Percentiles rank a stretch among this genome's conserved stretches.
phyloP scores from a whole-genome alignment of 2,329 filamentous ascomycete species.

The Mycocentrospora acerina region DNA sequence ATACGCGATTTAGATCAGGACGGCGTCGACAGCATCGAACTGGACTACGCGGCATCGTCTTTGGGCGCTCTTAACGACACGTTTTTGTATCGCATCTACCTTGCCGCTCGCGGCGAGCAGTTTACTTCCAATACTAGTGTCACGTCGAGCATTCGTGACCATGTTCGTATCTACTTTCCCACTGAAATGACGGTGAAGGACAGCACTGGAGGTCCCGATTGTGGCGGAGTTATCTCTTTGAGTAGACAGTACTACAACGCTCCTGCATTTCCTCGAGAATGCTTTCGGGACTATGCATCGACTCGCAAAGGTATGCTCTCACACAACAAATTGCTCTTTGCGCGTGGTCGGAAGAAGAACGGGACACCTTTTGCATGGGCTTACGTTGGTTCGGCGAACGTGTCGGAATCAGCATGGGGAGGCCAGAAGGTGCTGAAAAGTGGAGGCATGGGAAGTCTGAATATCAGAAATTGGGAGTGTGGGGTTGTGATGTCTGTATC shows the following conservation, averaged over 20 bases:
- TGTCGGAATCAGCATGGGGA: conserved; percentile 94
- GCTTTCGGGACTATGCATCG: conserved; percentile 76
- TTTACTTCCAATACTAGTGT: conserved; percentile 4
- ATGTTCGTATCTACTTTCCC: conserved; percentile 37
- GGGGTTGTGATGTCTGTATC: conserved; percentile 73
- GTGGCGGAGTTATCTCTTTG: conserved; percentile 81
- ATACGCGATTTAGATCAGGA: conserved; percentile 47
- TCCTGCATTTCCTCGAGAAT: conserved; percentile 67
- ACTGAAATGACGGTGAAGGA: conserved; percentile 49
- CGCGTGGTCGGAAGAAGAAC: conserved; percentile 33
- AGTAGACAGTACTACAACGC: conserved; percentile 71
- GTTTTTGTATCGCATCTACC: conserved; percentile 63
- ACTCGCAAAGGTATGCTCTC: conserved; percentile 71
- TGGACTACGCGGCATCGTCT: conserved; percentile 81
- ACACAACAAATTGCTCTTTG: conserved; percentile 73
- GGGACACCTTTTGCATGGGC: conserved; percentile 63
- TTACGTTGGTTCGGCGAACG: conserved; percentile 87
- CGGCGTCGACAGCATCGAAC: conserved; percentile 54
- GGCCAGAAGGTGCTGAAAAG: conserved; percentile 69
- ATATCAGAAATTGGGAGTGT: conserved; percentile 86
- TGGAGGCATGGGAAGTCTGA: conserved; percentile 71
- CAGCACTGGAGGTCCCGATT: conserved; percentile 62
- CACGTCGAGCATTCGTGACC: conserved; percentile 10
- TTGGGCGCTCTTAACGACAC: conserved; percentile 72
- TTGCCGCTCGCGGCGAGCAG: conserved; percentile 53